A percentile compares a stretch with the other conserved stretches of the same genome.
phyloP scores from a whole-genome alignment of 2,329 filamentous ascomycete species.

The Teratosphaeria viscida region DNA sequence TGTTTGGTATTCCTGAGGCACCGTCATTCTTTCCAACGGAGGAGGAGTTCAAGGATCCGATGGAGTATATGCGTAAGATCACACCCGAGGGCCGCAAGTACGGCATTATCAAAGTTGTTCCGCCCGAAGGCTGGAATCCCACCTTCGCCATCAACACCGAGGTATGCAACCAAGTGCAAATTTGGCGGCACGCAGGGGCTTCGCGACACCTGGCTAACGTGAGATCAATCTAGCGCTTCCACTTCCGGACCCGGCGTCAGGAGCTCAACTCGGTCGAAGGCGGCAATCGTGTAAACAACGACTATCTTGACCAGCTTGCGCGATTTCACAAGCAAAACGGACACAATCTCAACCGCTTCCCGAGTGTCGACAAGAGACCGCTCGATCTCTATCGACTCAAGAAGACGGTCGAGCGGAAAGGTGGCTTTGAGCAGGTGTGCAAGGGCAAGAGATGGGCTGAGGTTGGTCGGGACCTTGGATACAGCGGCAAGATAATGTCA shows the following conservation, averaged over 20 bases:
- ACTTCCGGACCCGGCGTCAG: conserved; percentile 91
- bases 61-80: conserved; percentile 90
- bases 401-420: conserved; percentile 88
- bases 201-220: conserved; percentile 8
- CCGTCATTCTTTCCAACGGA: conserved; percentile 83
- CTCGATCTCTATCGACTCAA: conserved; percentile 92
- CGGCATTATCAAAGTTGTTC: conserved; percentile 91
- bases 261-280: conserved; percentile 97
- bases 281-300: conserved; percentile 89
- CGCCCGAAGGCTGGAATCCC: conserved; percentile 87
- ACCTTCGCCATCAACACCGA: conserved; percentile 94
- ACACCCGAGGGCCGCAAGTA: conserved; percentile 74
- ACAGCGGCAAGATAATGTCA: conserved; percentile 99
- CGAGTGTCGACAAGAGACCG: conserved; percentile 94
- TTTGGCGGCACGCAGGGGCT: neutral
- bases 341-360: conserved; percentile 83
- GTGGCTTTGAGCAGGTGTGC: conserved; percentile 93
- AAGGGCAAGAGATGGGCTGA: conserved; percentile 99
- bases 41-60: conserved; percentile 89
- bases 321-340: conserved; percentile 98
- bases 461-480: conserved; percentile 89
- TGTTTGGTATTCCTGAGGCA: conserved; percentile 78
- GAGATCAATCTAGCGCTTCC: conserved; percentile 60
- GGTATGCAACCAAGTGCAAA: conserved; percentile 41
- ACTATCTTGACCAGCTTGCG: conserved; percentile 85